Conservation (phyloP, 441 rosid species). For the Adansonia rubrostipa region DNA sequence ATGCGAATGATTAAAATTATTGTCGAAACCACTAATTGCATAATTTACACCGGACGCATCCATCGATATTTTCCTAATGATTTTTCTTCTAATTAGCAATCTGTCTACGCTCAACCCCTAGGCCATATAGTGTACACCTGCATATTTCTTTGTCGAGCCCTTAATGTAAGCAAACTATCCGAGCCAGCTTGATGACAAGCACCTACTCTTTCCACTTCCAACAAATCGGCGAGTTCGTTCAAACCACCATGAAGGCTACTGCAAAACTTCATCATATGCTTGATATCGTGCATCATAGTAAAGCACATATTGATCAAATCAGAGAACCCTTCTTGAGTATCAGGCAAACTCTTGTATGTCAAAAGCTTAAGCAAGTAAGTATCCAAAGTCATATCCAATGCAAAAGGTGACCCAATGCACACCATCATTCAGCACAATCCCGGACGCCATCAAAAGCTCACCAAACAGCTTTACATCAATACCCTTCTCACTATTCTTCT, state of each 20-base stretch:
- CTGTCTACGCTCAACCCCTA: background rate
- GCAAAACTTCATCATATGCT: slow-evolving; percentile 27
- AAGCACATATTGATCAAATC: background rate
- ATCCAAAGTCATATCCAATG: background rate
- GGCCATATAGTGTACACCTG: background rate
- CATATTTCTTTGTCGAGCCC: slow-evolving; percentile 53
- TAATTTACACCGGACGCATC: slow-evolving; percentile 57
- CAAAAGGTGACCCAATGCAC: slow-evolving; percentile 3
- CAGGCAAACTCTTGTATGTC: background rate
- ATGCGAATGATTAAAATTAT: slow-evolving; percentile 43
- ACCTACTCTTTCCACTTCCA: slow-evolving; percentile 65
- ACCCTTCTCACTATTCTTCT: slow-evolving; percentile 50
- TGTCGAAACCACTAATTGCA: slow-evolving; percentile 50
- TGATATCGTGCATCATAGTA: background rate
- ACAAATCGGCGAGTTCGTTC: slow-evolving; percentile 57
- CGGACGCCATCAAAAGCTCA: slow-evolving; percentile 20
- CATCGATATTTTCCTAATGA: slow-evolving; percentile 35
- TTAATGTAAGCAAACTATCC: slow-evolving; percentile 72
- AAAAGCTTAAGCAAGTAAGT: background rate
- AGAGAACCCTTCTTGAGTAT: background rate
- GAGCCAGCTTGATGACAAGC: slow-evolving; percentile 43
- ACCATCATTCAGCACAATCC: background rate
- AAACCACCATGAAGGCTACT: slow-evolving; percentile 64
- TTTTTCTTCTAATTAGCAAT: slow-evolving; percentile 11
- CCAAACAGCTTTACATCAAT: slow-evolving; percentile 54